Evolutionary conservation across 176 grass and related monocot species (phyloP).

Genomic region (Bothriochloa decipiens): DNA sequence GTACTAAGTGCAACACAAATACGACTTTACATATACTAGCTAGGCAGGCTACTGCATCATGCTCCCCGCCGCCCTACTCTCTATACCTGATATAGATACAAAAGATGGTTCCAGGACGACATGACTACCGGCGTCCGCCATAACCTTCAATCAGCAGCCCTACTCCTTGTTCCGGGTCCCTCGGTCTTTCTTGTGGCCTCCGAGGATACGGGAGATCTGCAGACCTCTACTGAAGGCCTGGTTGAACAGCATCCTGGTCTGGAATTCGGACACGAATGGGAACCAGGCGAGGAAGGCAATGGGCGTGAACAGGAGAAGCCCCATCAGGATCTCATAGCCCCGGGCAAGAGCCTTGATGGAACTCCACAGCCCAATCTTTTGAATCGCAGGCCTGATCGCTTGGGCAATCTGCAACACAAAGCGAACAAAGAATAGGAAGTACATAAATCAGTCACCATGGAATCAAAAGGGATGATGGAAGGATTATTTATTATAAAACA

Average conservation of each 20-base stretch:
- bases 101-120: not conserved
- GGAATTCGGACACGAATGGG: conserved; percentile 93
- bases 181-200: conserved; percentile 90
- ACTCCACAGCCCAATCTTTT: conserved; percentile 60
- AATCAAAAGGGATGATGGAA: too few species aligned
- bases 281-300: conserved; percentile 95
- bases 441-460: not conserved
- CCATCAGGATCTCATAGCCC: conserved; percentile 93
- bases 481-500: not conserved
- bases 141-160: conserved; percentile 15
- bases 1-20: not conserved
- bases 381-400: conserved; percentile 66
- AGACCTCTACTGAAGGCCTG: conserved; percentile 96
- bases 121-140: not conserved
- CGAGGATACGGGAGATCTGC: conserved; percentile 96
- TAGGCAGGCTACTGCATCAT: not conserved
- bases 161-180: conserved; percentile 79
- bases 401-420: conserved; percentile 73
- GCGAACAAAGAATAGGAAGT: not conserved
- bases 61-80: not conserved
- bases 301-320: conserved; percentile 83
- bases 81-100: not conserved
- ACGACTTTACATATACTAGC: not conserved
- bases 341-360: conserved; percentile 87
- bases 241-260: conserved; percentile 98